phyloP scores from a whole-genome alignment of 1,284 basidiomycete genomes.

The Microbotryum saponariae region DNA sequence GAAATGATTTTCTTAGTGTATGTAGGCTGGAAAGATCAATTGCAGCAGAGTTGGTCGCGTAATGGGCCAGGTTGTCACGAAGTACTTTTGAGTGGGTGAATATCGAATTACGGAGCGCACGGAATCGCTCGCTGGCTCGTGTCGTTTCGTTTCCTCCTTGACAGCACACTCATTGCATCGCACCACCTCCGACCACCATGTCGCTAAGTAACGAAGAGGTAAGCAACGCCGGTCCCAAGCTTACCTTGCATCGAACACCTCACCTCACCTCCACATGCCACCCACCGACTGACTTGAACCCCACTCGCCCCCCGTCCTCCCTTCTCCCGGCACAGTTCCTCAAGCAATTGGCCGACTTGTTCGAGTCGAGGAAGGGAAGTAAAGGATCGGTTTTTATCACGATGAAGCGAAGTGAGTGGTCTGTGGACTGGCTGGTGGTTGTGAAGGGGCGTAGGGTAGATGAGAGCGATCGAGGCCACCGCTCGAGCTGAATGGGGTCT shows the following conservation, averaged over 20 bases:
- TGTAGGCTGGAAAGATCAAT: not conserved
- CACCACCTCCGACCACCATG: not conserved
- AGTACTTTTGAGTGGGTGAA: too few relatives aligned
- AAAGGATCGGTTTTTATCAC: not conserved
- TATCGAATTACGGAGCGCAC: too few relatives aligned
- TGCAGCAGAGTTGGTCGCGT: not conserved
- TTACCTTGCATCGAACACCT: not conserved
- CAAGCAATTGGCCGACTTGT: not conserved
- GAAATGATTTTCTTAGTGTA: not conserved
- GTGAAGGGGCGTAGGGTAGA: too few relatives aligned
- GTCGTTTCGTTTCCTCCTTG: too few relatives aligned
- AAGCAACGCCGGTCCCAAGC: not conserved
- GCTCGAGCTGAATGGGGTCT: too few relatives aligned
- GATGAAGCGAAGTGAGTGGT: conserved; percentile 1
- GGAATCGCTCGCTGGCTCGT: too few relatives aligned
- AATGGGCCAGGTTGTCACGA: too few relatives aligned
- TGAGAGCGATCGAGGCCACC: too few relatives aligned
- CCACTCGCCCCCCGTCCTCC: too few relatives aligned
- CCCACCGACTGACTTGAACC: too few relatives aligned
- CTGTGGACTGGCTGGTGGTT: not conserved
- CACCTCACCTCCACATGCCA: too few relatives aligned
- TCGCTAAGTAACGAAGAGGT: conserved; percentile 1
- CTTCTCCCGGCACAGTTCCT: not conserved
- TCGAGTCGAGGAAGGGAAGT: not conserved
- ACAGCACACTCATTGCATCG: not conserved